Evolutionary conservation across 2,329 filamentous ascomycete genomes (phyloP).

Genomic region (Chaetomium olivaceum): DNA sequence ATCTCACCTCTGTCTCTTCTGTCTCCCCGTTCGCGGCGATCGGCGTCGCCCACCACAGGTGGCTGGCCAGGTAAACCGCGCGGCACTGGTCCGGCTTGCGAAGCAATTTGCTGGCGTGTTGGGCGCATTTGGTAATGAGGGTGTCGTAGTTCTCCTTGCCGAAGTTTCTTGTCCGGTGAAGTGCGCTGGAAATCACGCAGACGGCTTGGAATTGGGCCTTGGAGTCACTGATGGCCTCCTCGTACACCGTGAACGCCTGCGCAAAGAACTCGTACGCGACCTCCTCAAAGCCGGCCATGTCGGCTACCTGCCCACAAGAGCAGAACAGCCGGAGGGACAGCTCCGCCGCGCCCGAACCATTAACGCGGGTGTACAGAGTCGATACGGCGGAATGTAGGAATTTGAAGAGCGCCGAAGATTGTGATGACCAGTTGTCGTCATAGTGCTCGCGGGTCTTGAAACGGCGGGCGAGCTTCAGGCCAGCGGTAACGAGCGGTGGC

Average conservation of each 20-base stretch:
- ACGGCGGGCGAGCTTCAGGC: constrained; percentile 82
- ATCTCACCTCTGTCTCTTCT: constrained; percentile 73
- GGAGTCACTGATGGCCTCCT: constrained; percentile 93
- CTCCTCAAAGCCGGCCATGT: constrained; percentile 89
- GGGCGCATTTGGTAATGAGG: constrained; percentile 92
- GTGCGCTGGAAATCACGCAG: constrained; percentile 84
- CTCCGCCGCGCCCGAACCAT: constrained; percentile 75
- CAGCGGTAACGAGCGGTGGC: constrained; percentile 84
- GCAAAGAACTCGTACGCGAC: constrained; percentile 98
- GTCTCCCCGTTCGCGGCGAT: constrained; percentile 74
- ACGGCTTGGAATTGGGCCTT: constrained; percentile 98
- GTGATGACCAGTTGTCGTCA: constrained; percentile 63
- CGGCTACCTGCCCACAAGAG: constrained; percentile 87
- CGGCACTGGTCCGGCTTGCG: constrained; percentile 98
- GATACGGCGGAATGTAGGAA: constrained; percentile 91
- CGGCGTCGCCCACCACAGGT: constrained; percentile 96
- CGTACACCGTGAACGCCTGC: constrained; percentile 96
- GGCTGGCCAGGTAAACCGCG: constrained; percentile 93
- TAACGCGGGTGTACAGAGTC: constrained; percentile 83
- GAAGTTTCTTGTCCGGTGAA: constrained; percentile 88
- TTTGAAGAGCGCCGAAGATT: constrained; percentile 80
- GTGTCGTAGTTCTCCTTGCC: constrained; percentile 98
- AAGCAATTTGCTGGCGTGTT: constrained; percentile 93
- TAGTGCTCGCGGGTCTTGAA: constrained; percentile 91
- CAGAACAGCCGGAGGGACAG: constrained; percentile 87